A percentile compares a stretch with the other conserved stretches of the same genome.
These are phyloP conservation scores for Phytophthora litchii DNA, from an alignment of 352 stramenopile species.

Conservation along the genomic window DNA sequence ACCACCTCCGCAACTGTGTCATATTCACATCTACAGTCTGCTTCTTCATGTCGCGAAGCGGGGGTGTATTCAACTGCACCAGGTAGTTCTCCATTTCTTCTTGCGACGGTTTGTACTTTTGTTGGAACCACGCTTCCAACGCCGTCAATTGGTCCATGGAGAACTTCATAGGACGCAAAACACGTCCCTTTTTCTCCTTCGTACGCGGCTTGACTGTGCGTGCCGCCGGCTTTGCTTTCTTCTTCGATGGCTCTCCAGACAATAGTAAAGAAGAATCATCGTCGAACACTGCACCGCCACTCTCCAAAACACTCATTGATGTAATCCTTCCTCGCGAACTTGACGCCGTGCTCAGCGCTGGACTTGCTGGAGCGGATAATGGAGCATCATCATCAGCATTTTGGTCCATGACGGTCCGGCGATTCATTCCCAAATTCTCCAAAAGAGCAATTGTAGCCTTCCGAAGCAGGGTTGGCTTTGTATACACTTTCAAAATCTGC, in stretches of 20 bases:
- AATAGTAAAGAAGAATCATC: constrained; percentile 32
- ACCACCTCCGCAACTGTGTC: constrained; percentile 85
- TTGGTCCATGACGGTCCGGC: constrained; percentile 51
- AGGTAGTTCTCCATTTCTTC: constrained; percentile 84
- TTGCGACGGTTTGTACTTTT: constrained; percentile 87
- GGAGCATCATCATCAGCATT: constrained; percentile 51
- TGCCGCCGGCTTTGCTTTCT: constrained; percentile 39
- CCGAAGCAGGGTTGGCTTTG: constrained; percentile 78
- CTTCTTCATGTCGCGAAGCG: constrained; percentile 75
- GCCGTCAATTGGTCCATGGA: constrained; percentile 83
- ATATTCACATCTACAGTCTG: constrained; percentile 85
- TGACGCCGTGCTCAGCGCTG: constrained; percentile 39
- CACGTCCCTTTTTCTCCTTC: constrained; percentile 72
- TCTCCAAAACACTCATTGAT: constrained; percentile 23
- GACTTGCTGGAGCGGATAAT: constrained; percentile 23
- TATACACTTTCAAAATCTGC: constrained; percentile 77
- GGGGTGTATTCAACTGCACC: constrained; percentile 61
- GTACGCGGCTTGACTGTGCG: constrained; percentile 36
- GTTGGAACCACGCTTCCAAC: constrained; percentile 84
- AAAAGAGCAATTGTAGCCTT: constrained; percentile 73
- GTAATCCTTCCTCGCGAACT: constrained; percentile 29
- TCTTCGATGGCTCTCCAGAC: constrained; percentile 28
- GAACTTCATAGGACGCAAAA: constrained; percentile 86
- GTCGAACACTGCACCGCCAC: constrained; percentile 21
- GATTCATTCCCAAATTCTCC: constrained; percentile 74